Evolutionary conservation across 129 eudicot genomes (phyloP), one percentile per base, ranked within the genome.

Genomic region (Flaveria trinervia): DNA sequence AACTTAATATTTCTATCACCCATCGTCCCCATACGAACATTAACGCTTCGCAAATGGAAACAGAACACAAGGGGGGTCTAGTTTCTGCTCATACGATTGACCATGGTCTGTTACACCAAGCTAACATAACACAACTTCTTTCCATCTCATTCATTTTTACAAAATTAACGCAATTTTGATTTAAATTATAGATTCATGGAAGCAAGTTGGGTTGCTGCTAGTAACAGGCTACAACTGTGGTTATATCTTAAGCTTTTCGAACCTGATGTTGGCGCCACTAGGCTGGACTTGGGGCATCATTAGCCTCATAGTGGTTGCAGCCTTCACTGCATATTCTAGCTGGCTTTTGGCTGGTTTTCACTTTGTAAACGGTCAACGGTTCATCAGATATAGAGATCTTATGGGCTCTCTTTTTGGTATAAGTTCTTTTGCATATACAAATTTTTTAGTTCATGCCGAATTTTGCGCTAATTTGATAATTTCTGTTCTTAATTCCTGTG

Each of bases 321-420:
- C 26, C 68, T 84, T 82, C 79, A 60, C 77, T 9, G 82, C 85
- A 17, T 88, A 88, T 54, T 77, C 82, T 72, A 85, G 81, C 77
- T 84, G 92, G 87, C 85, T 88, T 77, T 78, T 88, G 77, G 92
- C 89, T 23, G 89, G 86, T 25, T 88, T 88, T 77, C 92, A 88
- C 75, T 82, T 82, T 73, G 43, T 85, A 43, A 70, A 88, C 15
- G 92, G 92, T 49, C 87, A 83, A 73, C 83, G 92, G 1, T 88
- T 85, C 77, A 85, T 88, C 46, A 56, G 92, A 85, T 88, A 79
- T 52, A 74, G 89, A 74, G 92, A 88, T 83, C 80, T 88, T 55
- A 88, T 88, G 87, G 89, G 89, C 64, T 79, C 62, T 80, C 77
- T 87, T 72, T 86, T 82, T 62, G 89, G 89, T 68, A 36, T 36